Evolutionary conservation across 1,139 yeast species (phyloP), one percentile per base, ranked within the genome.

Genomic region (Lodderomyces margitis): DNA sequence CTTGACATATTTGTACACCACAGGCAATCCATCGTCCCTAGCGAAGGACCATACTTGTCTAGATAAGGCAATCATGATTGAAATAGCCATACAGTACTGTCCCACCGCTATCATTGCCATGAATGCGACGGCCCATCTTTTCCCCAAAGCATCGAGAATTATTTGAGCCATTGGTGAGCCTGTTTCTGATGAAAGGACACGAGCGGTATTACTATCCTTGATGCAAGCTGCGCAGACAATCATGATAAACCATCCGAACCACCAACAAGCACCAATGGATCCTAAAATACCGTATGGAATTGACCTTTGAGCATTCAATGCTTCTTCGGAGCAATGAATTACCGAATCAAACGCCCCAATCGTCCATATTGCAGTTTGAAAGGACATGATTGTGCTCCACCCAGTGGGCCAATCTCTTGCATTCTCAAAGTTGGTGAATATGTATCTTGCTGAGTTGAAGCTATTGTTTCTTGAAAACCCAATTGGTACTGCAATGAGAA

Each of bases 301-400:
- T n/a, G 86, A 80, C 39, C 64, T 68, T 15, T 80, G 68, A n/a
- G 89, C 87, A 53, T 81, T 75, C 33, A 68, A 66, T 21, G 85
- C 84, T 56, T 83, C 91, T 58, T 83, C 91, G 15, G 81, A 72
- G 75, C 81, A 78, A 59, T 83, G 89, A 39, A 83, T 80, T 50
- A 84, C 80, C 5, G 85, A 76, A 57, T 83, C 91, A 56, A 81
- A 82, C 0, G 85, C 82, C 48, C 81, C 81, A 54, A 78, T 78
- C 12, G 81, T 75, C 84, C 84, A 78, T 40, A 77, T 75, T 1
- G 85, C 81, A 2, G 86, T 80, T 72, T 81, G 73, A 74, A 83
- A 75, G 12, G 81, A 70, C 38, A 77, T 58, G 51, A 77, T 59
- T 55, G 77, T 79, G 38, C 80, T 73, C 55, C 70, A 30, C 5